Base-by-base conservation (phyloP, 2,329 filamentous ascomycete genomes). In the Neopestalotiopsis sp. region DNA sequence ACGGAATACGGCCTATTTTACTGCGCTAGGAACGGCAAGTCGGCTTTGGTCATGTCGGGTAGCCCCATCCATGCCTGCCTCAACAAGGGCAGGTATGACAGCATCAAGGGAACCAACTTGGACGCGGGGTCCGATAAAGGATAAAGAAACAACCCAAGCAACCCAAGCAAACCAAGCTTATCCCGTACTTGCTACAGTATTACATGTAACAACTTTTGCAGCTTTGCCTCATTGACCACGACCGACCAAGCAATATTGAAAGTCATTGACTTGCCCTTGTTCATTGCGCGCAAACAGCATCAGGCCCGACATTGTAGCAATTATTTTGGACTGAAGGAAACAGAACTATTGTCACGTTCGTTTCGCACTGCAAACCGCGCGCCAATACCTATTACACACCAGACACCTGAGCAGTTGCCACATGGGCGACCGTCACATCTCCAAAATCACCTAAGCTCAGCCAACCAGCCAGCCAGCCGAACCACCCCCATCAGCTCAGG, bases 111-210 rank as follows among this genome's bases (percentile, higher is more conserved):
- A 52, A 9, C 9, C n/a, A 20, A n/a, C 14, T 17, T 30, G n/a
- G 12, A 24, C 60, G 60, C 60, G 60, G 60, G 60, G 60, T 63
- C 30, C 32, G 60, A 40, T 63, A 63, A 42, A 34, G 38, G 20
- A 38, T 38, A 40, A 40, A 40, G 24, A 62, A 42, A 62, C 24
- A 6, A 62, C 9, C n/a, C 24, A 34, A 4, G n/a, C 60, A n/a
- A 42, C 13, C 24, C 24, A 34, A 4, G n/a, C 60, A n/a, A 42
- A 4, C 24, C 32, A 63, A 63, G 32, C 38, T 63, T 40, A 34
- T n/a, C 24, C 24, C 24, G 24, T 42, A 42, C 58, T 28, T 14
- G 28, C 32, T 34, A 45, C 32, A 20, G 14, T 42, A 24, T 34
- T 28, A 34, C 24, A 30, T 30, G 14, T n/a, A n/a, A n/a, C 45